Conservation (phyloP, 805 yeast genomes). For the Lachancea dasiensis region DNA sequence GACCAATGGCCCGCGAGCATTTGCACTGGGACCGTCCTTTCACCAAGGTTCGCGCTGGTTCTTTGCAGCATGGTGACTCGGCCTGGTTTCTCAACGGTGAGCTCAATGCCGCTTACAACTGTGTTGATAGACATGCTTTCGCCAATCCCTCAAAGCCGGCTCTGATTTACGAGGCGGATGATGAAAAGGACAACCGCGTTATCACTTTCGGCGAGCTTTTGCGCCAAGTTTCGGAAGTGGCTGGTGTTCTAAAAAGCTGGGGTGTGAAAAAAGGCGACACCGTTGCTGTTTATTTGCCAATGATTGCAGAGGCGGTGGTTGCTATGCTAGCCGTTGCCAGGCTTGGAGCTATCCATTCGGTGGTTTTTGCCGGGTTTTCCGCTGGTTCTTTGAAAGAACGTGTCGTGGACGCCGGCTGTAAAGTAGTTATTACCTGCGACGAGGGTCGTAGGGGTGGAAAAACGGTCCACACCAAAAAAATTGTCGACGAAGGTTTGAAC, state of each 20-base stretch:
- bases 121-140: conserved; percentile 93
- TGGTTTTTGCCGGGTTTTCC: conserved; percentile 94
- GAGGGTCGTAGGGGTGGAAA: conserved; percentile 96
- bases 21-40: conserved; percentile 77
- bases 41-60: conserved; percentile 43
- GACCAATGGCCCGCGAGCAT: conserved; percentile 65
- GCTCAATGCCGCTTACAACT: conserved; percentile 87
- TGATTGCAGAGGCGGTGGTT: conserved; percentile 94
- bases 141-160: conserved; percentile 80
- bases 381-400: conserved; percentile 91
- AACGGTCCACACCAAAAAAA: conserved; percentile 83
- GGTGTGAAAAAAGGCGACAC: conserved; percentile 94
- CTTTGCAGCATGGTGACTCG: conserved; percentile 66
- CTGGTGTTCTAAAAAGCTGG: conserved; percentile 73
- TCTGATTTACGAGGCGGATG: conserved; percentile 91
- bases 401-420: conserved; percentile 78
- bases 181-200: conserved; percentile 61
- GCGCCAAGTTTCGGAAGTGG: conserved; percentile 77
- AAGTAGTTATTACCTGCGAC: conserved; percentile 87
- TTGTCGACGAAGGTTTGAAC: conserved; percentile 89
- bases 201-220: conserved; percentile 85
- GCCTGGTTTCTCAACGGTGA: conserved; percentile 95
- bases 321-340: conserved; percentile 92
- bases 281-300: conserved; percentile 93
- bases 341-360: conserved; percentile 94